Conservation (phyloP, 768 basidiomycete species). For the Mycena galopus region DNA sequence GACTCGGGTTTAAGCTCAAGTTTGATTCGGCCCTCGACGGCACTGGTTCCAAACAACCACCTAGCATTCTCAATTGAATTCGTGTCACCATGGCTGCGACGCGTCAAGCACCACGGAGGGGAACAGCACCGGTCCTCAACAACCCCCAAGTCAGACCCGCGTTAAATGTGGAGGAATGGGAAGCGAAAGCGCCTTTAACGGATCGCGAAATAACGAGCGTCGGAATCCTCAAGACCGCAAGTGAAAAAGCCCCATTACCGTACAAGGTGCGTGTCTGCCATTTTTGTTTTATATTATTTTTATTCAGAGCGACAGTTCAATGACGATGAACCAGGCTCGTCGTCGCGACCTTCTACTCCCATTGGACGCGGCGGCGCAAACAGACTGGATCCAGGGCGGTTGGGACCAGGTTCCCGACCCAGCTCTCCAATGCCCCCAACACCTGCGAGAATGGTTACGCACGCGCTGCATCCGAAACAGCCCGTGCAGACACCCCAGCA, state of each 20-base stretch:
- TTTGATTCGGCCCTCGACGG: no score
- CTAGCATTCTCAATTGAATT: neutral
- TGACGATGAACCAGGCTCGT: constrained; percentile 38
- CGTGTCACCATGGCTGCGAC: neutral
- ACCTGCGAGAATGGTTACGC: constrained; percentile 44
- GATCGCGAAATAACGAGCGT: constrained; percentile 80
- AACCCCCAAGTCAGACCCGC: constrained; percentile 52
- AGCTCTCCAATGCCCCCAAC: constrained; percentile 30
- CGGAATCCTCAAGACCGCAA: constrained; percentile 69
- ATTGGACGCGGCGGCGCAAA: constrained; percentile 24
- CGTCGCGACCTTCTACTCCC: constrained; percentile 57
- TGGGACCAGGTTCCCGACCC: constrained; percentile 27
- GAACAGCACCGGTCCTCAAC: constrained; percentile 19
- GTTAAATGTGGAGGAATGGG: constrained; percentile 92
- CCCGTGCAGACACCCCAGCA: constrained; percentile 93
- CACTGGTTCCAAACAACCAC: no score
- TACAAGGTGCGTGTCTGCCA: constrained; percentile 69
- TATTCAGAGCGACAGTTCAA: constrained; percentile 45
- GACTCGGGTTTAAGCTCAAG: no score
- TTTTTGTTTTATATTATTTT: constrained; percentile 13
- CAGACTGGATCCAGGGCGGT: constrained; percentile 37
- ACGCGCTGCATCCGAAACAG: constrained; percentile 79
- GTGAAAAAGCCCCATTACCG: constrained; percentile 74
- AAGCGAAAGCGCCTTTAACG: constrained; percentile 80
- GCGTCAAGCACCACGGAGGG: constrained; percentile 28